Conservation (phyloP, 257 asterid genomes). For the Sherardia arvensis region DNA sequence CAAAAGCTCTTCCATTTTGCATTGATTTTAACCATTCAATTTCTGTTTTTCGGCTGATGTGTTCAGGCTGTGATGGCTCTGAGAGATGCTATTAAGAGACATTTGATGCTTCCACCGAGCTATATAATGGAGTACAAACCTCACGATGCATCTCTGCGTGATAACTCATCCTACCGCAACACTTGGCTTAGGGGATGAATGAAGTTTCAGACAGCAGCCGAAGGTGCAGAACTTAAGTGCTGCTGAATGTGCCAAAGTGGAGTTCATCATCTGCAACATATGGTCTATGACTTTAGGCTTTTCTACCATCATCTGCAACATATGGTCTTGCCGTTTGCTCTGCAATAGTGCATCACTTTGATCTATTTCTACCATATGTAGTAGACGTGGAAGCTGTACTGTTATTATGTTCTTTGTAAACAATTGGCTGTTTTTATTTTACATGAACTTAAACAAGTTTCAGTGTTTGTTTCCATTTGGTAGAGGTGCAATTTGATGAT, state of each 20-base stretch:
- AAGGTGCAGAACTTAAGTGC: not conserved
- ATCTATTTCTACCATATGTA: not conserved
- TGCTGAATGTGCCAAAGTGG: constrained; percentile 1
- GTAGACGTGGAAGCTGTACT: not conserved
- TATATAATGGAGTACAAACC: constrained; percentile 96
- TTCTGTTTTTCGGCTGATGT: not conserved
- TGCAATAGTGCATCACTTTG: no score
- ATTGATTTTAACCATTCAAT: not conserved
- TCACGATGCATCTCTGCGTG: constrained; percentile 87
- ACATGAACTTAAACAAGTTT: not conserved
- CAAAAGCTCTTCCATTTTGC: not conserved
- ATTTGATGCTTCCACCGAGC: constrained; percentile 77
- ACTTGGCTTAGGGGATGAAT: constrained; percentile 87
- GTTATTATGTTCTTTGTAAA: not conserved
- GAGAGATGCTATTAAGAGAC: constrained; percentile 85
- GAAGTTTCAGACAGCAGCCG: not conserved
- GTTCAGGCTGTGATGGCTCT: constrained; percentile 84
- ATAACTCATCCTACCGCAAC: constrained; percentile 95
- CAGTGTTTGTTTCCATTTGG: not conserved
- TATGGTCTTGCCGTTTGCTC: not conserved
- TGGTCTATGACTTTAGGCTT: not conserved
- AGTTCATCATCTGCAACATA: not conserved
- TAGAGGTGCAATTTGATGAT: not conserved
- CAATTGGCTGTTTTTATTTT: not conserved
- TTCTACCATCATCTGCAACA: not conserved